These are phyloP conservation scores for Veloboletus limbatus DNA, from an alignment of 1,284 basidiomycete species.

Conservation along the genomic window DNA sequence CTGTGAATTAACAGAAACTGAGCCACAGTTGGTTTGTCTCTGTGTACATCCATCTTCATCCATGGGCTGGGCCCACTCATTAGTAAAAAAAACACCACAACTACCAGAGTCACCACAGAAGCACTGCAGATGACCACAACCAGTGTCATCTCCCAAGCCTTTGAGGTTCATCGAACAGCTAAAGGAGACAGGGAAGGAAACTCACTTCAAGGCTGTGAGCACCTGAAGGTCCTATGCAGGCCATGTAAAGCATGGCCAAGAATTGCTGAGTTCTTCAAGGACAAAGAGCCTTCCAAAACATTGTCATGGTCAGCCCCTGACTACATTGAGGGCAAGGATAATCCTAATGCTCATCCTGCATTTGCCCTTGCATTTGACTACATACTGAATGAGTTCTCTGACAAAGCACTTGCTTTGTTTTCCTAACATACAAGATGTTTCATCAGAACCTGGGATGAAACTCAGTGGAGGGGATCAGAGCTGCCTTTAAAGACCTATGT, in stretches of 20 bases:
- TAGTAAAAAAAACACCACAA: neutral
- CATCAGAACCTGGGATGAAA: neutral
- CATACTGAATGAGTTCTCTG: neutral
- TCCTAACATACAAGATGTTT: neutral
- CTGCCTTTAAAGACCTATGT: conserved; percentile 8
- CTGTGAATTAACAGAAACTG: no score
- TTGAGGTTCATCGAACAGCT: neutral
- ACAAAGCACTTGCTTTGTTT: neutral
- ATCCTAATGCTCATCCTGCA: neutral
- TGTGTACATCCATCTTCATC: no score
- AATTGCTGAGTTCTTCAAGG: no score
- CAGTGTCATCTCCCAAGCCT: neutral
- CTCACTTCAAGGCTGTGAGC: neutral
- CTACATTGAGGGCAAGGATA: no score
- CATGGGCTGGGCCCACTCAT: neutral
- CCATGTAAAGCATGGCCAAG: neutral
- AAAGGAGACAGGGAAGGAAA: neutral
- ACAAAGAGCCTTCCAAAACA: no score
- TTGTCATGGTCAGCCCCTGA: no score
- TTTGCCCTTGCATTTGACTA: neutral
- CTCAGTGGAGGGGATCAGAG: neutral
- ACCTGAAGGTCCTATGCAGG: neutral
- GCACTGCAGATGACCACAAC: neutral
- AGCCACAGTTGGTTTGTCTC: no score
- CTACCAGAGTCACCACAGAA: neutral